A percentile compares a stretch with the other conserved stretches of the same genome.
Conservation (phyloP, 1,139 yeast genomes). For the Yamadazyma dushanensis region DNA sequence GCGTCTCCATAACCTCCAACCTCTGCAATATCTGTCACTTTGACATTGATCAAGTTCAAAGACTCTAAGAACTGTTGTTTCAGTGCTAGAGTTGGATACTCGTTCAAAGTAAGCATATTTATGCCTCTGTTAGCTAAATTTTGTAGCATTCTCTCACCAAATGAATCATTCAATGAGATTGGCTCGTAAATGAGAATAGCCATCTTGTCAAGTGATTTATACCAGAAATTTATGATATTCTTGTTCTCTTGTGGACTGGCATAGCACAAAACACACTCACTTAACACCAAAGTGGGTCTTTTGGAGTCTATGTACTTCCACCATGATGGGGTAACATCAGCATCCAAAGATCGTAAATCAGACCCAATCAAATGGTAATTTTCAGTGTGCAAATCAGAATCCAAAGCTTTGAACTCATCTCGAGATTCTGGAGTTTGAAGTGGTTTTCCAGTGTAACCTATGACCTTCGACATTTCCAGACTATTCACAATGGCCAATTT, state of each 20-base stretch:
- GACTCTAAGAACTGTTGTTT: constrained; percentile 33
- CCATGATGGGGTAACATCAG: constrained; percentile 3
- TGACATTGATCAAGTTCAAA: constrained; percentile 24
- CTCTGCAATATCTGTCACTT: constrained; percentile 56
- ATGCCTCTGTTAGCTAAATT: constrained; percentile 74
- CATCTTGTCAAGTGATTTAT: constrained; percentile 23
- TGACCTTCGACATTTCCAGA: constrained; percentile 22
- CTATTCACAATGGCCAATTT: constrained; percentile 48
- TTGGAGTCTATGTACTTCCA: constrained; percentile 26
- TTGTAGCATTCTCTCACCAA: constrained; percentile 79
- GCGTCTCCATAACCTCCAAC: constrained; percentile 52
- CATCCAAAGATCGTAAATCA: constrained; percentile 48
- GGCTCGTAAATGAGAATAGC: constrained; percentile 79
- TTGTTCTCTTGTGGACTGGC: constrained; percentile 59
- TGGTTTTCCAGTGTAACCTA: constrained; percentile 9
- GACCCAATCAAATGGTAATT: constrained; percentile 55
- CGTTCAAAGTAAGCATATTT: constrained; percentile 55
- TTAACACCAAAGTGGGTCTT: constrained; percentile 69
- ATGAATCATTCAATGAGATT: constrained; percentile 67
- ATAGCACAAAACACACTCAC: constrained; percentile 92
- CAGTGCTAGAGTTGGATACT: constrained; percentile 43
- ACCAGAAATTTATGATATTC: constrained; percentile 47
- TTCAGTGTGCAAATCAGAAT: constrained; percentile 38
- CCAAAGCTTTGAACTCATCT: constrained; percentile 25
- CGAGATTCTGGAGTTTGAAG: constrained; percentile 13